These are phyloP conservation scores for Globisporangium cystogenes DNA, from an alignment of 352 stramenopile genomes.

Conservation along the genomic window DNA sequence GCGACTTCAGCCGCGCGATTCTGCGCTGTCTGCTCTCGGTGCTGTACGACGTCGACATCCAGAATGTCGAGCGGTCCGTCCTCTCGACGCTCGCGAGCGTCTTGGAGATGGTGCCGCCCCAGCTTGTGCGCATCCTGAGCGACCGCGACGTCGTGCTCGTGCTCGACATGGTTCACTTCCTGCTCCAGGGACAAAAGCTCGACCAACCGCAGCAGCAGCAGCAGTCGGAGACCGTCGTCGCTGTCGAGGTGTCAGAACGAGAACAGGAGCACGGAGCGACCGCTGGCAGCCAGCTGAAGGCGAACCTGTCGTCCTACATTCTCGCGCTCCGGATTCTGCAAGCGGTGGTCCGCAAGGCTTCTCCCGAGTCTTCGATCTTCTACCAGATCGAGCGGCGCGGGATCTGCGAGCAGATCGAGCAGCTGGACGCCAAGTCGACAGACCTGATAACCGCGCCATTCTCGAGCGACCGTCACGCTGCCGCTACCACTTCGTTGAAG, in stretches of 20 bases:
- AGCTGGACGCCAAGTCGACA: slow-evolving; percentile 37
- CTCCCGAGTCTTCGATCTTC: slow-evolving; percentile 49
- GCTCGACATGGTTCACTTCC: slow-evolving; percentile 60
- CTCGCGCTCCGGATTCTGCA: slow-evolving; percentile 71
- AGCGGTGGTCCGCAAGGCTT: slow-evolving; percentile 61
- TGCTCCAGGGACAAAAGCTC: slow-evolving; percentile 41
- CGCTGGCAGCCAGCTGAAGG: slow-evolving; percentile 15
- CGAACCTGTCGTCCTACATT: slow-evolving; percentile 55
- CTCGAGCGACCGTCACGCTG: slow-evolving; percentile 1
- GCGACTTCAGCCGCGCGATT: slow-evolving; percentile 43
- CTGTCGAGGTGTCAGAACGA: neutral
- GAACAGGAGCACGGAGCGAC: neutral
- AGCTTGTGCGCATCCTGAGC: slow-evolving; percentile 36
- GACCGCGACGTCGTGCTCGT: slow-evolving; percentile 57
- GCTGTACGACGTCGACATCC: slow-evolving; percentile 51
- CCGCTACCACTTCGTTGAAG: slow-evolving; percentile 1
- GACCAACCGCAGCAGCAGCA: slow-evolving; percentile 5
- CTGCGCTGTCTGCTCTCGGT: slow-evolving; percentile 40
- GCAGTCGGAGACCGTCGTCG: neutral
- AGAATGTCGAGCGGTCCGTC: slow-evolving; percentile 60
- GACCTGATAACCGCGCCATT: slow-evolving; percentile 21
- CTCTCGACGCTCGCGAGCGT: slow-evolving; percentile 60
- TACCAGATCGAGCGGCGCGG: slow-evolving; percentile 79
- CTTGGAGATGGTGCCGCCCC: slow-evolving; percentile 68
- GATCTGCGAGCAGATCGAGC: slow-evolving; percentile 70